A percentile compares a stretch with the other conserved stretches of the same genome.
Evolutionary conservation across 2,329 filamentous ascomycete species (phyloP).

Genomic region (Cadophora sp.): DNA sequence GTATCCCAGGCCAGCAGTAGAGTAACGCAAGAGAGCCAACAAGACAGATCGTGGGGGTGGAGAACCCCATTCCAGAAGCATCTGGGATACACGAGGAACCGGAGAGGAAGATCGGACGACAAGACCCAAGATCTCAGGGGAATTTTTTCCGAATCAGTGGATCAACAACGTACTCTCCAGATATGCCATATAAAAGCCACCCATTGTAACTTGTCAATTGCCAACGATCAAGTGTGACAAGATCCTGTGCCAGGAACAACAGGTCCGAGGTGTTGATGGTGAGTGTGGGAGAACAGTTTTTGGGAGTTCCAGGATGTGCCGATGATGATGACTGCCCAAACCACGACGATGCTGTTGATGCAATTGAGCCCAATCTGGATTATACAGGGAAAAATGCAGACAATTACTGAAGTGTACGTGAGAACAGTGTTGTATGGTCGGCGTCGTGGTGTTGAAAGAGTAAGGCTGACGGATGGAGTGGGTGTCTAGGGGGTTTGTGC

Average conservation of each 20-base stretch:
- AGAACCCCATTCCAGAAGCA: conserved; percentile 27
- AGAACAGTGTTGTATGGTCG: conserved; percentile 44
- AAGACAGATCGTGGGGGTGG: conserved; percentile 28
- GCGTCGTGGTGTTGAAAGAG: conserved; percentile 44
- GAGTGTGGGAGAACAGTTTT: conserved; percentile 41
- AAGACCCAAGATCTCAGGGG: conserved; percentile 37
- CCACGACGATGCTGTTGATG: conserved; percentile 47
- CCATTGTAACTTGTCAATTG: conserved; percentile 54
- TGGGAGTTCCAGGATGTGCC: conserved; percentile 37
- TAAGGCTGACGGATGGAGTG: conserved; percentile 46
- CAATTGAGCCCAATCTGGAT: conserved; percentile 61
- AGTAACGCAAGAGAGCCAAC: conserved; percentile 22
- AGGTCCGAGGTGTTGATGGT: conserved; percentile 29
- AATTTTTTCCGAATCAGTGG: conserved; percentile 34
- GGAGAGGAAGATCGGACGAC: conserved; percentile 32
- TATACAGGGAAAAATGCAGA: conserved; percentile 50
- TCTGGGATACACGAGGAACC: conserved; percentile 25
- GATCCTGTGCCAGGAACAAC: conserved; percentile 35
- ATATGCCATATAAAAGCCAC: conserved; percentile 67
- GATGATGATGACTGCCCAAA: conserved; percentile 38
- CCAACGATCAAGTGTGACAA: conserved; percentile 33
- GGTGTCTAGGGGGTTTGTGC: conserved; percentile 45
- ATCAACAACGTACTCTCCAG: conserved; percentile 46
- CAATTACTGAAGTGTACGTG: conserved; percentile 41
- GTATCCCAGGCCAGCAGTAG: conserved; percentile 25